Percentiles rank a stretch among this genome's conserved stretches.
Evolutionary conservation across 1,139 yeast species (phyloP).

Genomic region (Spathaspora sp.): DNA sequence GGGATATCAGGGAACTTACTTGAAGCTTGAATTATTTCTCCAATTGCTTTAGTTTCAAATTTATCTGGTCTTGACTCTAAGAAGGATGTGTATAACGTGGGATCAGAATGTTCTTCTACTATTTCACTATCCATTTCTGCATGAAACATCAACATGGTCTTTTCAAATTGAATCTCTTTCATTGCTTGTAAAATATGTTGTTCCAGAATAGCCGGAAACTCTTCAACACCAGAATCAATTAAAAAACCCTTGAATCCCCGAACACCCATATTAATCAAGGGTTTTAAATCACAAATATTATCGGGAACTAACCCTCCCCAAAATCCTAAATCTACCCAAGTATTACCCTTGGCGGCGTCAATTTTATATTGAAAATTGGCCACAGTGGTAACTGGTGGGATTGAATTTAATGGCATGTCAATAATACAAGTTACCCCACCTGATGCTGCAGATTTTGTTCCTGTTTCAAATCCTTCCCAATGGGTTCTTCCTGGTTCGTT

Average conservation of each 20-base stretch:
- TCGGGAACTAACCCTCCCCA: slow-evolving; percentile 94
- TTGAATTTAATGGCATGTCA: slow-evolving; percentile 95
- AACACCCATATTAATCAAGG: slow-evolving; percentile 80
- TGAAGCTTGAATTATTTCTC: slow-evolving; percentile 65
- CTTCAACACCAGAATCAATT: slow-evolving; percentile 92
- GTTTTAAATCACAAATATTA: slow-evolving; percentile 66
- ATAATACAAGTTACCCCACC: slow-evolving; percentile 96
- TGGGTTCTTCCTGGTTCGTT: slow-evolving; percentile 95
- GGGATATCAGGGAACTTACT: slow-evolving; percentile 61
- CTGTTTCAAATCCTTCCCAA: slow-evolving; percentile 95
- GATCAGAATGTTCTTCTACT: slow-evolving; percentile 30
- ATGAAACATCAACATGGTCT: slow-evolving; percentile 84
- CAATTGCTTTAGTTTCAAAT: slow-evolving; percentile 82
- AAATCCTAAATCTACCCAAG: slow-evolving; percentile 93
- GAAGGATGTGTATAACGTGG: slow-evolving; percentile 71
- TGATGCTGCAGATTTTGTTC: slow-evolving; percentile 87
- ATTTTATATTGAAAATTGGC: slow-evolving; percentile 72
- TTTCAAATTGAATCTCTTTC: slow-evolving; percentile 54
- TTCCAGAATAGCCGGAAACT: slow-evolving; percentile 78
- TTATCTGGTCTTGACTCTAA: slow-evolving; percentile 84
- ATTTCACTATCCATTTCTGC: slow-evolving; percentile 60
- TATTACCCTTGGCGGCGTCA: slow-evolving; percentile 73
- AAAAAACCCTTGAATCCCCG: slow-evolving; percentile 90
- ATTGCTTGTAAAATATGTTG: slow-evolving; percentile 65
- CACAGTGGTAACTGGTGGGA: slow-evolving; percentile 90